Conservation (phyloP, 2,329 filamentous ascomycete genomes). For the Dothideomycetes sp. region DNA sequence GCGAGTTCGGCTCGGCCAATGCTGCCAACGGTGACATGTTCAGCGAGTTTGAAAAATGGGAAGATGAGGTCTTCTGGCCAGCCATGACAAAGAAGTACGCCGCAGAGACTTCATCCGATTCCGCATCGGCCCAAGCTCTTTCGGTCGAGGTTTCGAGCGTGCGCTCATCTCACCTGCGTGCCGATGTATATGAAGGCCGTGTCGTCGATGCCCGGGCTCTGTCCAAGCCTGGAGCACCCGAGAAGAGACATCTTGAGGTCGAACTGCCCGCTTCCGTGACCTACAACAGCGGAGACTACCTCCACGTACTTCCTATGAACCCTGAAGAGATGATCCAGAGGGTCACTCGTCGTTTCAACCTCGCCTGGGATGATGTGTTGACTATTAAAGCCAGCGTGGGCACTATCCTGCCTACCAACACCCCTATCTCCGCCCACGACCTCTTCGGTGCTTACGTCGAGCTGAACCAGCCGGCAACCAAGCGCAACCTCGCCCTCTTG, state of each 20-base stretch:
- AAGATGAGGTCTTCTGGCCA: conserved; percentile 49
- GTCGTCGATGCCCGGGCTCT: conserved; percentile 48
- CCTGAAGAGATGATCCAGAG: conserved; percentile 51
- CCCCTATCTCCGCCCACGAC: conserved; percentile 51
- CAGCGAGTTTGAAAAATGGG: conserved; percentile 59
- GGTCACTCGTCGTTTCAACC: conserved; percentile 54
- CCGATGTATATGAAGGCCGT: conserved; percentile 53
- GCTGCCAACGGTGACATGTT: conserved; percentile 58
- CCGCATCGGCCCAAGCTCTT: conserved; percentile 29
- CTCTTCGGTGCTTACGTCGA: conserved; percentile 65
- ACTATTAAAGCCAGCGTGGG: conserved; percentile 44
- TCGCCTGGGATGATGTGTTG: conserved; percentile 56
- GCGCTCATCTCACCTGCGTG: conserved; percentile 50
- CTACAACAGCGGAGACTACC: conserved; percentile 67
- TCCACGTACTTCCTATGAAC: conserved; percentile 57
- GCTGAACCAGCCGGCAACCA: conserved; percentile 62
- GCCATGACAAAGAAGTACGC: conserved; percentile 37
- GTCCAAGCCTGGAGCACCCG: conserved; percentile 41
- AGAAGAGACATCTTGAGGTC: conserved; percentile 48
- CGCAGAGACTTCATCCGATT: conserved; percentile 15
- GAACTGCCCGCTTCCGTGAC: conserved; percentile 40
- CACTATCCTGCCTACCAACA: conserved; percentile 56
- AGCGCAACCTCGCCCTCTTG: conserved; percentile 46
- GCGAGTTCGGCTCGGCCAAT: conserved; percentile 48
- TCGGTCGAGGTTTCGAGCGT: conserved; percentile 45